Conservation (phyloP, 768 basidiomycete species). For the Amanita brunnescens region DNA sequence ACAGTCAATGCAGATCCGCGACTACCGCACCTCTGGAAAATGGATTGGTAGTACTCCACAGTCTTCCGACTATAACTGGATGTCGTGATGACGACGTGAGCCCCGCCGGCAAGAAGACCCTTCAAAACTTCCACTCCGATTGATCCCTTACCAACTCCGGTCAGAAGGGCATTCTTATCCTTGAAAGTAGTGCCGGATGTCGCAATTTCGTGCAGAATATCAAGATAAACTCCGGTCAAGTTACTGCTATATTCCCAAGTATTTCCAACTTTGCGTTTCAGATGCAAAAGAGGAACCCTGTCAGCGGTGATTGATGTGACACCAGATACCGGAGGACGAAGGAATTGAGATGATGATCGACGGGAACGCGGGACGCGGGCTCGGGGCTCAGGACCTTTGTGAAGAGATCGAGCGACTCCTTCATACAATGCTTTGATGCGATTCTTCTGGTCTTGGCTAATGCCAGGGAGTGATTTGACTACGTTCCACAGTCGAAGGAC, state of each 20-base stretch:
- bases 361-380: slow-evolving; percentile 59
- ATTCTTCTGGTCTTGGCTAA: slow-evolving; percentile 94
- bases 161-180: slow-evolving; percentile 97
- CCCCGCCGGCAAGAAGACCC: slow-evolving; percentile 92
- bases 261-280: slow-evolving; percentile 93
- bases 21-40: slow-evolving; percentile 93
- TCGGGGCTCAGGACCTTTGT: slow-evolving; percentile 62
- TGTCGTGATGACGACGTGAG: slow-evolving; percentile 95
- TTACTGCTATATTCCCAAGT: slow-evolving; percentile 98
- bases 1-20: slow-evolving; percentile 96
- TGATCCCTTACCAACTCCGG: slow-evolving; percentile 96
- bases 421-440: slow-evolving; percentile 93
- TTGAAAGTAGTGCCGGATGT: slow-evolving; percentile 98
- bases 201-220: slow-evolving; percentile 96
- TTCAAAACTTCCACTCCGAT: slow-evolving; percentile 98
- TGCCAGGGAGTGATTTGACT: slow-evolving; percentile 94
- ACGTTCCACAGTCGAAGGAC: slow-evolving; percentile 96
- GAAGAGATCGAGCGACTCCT: slow-evolving; percentile 89
- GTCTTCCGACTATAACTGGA: slow-evolving; percentile 94
- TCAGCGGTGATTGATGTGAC: slow-evolving; percentile 70
- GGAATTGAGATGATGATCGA: slow-evolving; percentile 93
- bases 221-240: slow-evolving; percentile 90
- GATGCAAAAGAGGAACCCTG: slow-evolving; percentile 88
- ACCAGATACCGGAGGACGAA: slow-evolving; percentile 79
- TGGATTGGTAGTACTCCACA: slow-evolving; percentile 97